Base-by-base conservation (phyloP, 1,139 yeast genomes). In the Lodderomyces metapsilosis region DNA sequence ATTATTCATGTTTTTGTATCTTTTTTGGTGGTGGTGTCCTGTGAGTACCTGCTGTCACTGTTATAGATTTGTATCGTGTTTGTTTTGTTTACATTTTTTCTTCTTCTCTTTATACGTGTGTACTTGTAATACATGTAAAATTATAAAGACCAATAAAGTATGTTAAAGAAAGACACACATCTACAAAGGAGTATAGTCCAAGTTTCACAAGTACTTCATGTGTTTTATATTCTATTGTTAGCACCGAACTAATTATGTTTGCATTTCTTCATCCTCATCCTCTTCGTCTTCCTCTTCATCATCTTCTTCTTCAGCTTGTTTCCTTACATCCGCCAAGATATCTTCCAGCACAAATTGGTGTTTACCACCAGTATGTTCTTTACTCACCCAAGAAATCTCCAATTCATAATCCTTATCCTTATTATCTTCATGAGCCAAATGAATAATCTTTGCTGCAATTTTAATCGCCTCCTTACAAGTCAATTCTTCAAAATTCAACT, bases 351-450 rank as follows among this genome's bases (percentile, higher is more conserved):
- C 86, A 52, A 78, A 77, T 58, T 82, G 79, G 60, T 92, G 98
- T 49, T 70, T 63, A n/a, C 97, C 94, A 7, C 75, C 75, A 8
- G 97, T 91, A 56, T 84, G 94, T 33, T 79, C 75, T 34, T 62
- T 59, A 35, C 94, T 82, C 32, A 64, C 57, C 98, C 98, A 92
- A 50, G 95, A 80, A 57, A 94, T 76, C 60, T 94, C 99, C 52
- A 94, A 76, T 66, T 94, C 98, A 61, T 89, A 92, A 48, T 91
- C 98, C 66, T 92, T 92, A 62, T 92, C 98, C 66, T 92, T 94
- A 64, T 89, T 88, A 59, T 94, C 98, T 66, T 94, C 98, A 59
- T 94, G 98, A 2, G 98, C 97, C 52, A 85, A 74, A 58, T 88
- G 86, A 56, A 94, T 87, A 61, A 94, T 89, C 61, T 83, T 84